Base-by-base conservation (phyloP, 2,329 filamentous ascomycete species). In the Xylariomycetidae sp. region DNA sequence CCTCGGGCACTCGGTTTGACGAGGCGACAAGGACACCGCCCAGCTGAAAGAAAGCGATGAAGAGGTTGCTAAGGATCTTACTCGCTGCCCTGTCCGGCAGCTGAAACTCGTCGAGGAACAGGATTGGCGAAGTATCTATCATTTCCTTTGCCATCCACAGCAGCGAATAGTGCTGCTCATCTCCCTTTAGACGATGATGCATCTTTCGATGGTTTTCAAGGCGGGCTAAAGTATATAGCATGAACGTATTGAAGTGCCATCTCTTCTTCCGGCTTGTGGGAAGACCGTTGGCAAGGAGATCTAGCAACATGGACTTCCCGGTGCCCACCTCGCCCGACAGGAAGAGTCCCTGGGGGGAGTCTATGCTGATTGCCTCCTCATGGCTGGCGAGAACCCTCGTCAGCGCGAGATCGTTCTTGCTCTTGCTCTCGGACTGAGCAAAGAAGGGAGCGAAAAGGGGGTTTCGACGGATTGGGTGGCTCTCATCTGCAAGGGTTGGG, bases 201-300 rank as follows among this genome's bases (percentile, higher is more conserved):
- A 55, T 46, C 37, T 63, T 66, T 48, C 85, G 69, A 27, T 85
- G 70, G 10, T 70, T 64, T 48, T 90, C 86, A 1, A 92, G 66
- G 31, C 80, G 79, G 1, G 84, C 81, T 29, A 89, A 70, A 0
- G 77, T 80, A 45, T 89, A 80, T 7, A 90, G 66, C 83, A 92
- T 92, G 49, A 92, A 92, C 0, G 83, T 88, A 54, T 87, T 88
- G 61, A 88, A 92, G 53, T 90, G 86, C 79, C 82, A 88, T 39
- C 85, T 68, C 46, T 73, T 69, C 63, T 90, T 90, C 50, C 79
- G 80, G 27, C 70, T 65, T 12, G 78, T 88, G 2, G 86, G 86
- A 4, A 92, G 61, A 31, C 82, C 83, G 32, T 88, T 81, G 11
- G 84, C 83, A n/a, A 92, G 76, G 0, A 92, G 64, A 50, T 90